Conservation (phyloP, 2,329 filamentous ascomycete species). For the Acarospora socialis region DNA sequence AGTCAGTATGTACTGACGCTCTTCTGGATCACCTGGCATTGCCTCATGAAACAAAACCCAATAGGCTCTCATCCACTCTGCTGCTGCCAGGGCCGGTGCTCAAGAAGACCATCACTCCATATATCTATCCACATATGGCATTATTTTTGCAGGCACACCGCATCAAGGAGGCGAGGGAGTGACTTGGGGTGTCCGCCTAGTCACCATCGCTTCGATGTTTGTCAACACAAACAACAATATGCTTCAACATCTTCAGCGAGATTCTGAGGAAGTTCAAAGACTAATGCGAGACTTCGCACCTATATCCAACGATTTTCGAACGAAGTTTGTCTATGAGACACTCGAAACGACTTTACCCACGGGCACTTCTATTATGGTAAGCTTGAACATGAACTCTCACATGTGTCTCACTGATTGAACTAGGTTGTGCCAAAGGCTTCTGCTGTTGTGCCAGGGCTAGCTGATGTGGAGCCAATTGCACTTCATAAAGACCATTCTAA, state of each 20-base stretch:
- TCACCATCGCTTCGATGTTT: conserved; percentile 24
- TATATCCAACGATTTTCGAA: conserved; percentile 24
- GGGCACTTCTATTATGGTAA: conserved; percentile 19
- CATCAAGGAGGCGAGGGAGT: conserved; percentile 25
- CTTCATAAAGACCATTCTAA: conserved; percentile 23
- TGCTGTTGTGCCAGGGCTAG: conserved; percentile 23
- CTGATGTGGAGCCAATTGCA: conserved; percentile 20
- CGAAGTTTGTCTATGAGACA: conserved; percentile 22
- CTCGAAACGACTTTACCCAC: conserved; percentile 18
- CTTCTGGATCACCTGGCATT: too few relatives aligned
- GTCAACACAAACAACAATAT: conserved; percentile 19
- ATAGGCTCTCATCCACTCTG: conserved; percentile 26
- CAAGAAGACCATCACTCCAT: conserved; percentile 20
- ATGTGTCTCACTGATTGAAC: too few relatives aligned
- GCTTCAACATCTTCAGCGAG: conserved; percentile 21
- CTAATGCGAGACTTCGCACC: conserved; percentile 23
- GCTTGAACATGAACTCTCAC: too few relatives aligned
- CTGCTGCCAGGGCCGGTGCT: conserved; percentile 16
- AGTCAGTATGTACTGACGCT: too few relatives aligned
- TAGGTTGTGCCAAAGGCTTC: conserved; percentile 24
- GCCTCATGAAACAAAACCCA: conserved; percentile 11
- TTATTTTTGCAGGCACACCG: conserved; percentile 28
- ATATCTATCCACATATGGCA: conserved; percentile 24
- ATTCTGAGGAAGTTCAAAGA: conserved; percentile 25
- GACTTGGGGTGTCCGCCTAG: conserved; percentile 16